These are phyloP conservation scores for Sequoia sempervirens DNA, from an alignment of 75 land plant species.

Conservation along the genomic window DNA sequence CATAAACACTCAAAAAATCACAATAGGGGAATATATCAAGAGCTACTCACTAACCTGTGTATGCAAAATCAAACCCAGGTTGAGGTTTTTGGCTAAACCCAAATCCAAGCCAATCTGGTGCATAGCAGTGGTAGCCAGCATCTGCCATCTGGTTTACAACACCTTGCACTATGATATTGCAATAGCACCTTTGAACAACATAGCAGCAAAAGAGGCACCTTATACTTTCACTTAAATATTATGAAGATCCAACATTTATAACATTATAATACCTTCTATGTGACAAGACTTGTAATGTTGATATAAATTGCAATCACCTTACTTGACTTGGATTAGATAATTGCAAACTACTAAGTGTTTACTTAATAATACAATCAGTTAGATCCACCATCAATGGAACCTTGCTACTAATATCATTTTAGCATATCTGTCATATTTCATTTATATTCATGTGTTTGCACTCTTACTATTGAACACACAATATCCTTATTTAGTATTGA, in stretches of 20 bases:
- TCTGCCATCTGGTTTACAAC: slow-evolving; percentile 62
- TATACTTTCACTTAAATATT: background rate
- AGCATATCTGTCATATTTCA: background rate
- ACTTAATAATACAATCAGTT: background rate
- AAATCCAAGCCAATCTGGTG: slow-evolving; percentile 99
- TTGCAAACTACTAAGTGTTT: background rate
- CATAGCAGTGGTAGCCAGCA: slow-evolving; percentile 85
- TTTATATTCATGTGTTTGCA: background rate
- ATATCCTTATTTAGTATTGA: background rate
- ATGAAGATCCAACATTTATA: background rate
- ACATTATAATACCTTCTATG: background rate
- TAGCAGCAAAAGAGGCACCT: background rate
- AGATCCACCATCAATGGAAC: background rate
- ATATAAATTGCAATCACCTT: background rate
- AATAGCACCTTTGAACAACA: background rate
- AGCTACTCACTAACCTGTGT: slow-evolving; percentile 57
- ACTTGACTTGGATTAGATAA: background rate
- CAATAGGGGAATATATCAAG: background rate
- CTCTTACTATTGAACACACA: no score
- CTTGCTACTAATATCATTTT: background rate
- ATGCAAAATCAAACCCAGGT: slow-evolving; percentile 79
- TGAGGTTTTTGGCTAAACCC: slow-evolving; percentile 97
- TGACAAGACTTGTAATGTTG: background rate
- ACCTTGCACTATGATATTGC: background rate
- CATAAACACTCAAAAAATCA: background rate